Conservation (phyloP, 2,329 filamentous ascomycete genomes). For the Calcarisporium arbuscula region DNA sequence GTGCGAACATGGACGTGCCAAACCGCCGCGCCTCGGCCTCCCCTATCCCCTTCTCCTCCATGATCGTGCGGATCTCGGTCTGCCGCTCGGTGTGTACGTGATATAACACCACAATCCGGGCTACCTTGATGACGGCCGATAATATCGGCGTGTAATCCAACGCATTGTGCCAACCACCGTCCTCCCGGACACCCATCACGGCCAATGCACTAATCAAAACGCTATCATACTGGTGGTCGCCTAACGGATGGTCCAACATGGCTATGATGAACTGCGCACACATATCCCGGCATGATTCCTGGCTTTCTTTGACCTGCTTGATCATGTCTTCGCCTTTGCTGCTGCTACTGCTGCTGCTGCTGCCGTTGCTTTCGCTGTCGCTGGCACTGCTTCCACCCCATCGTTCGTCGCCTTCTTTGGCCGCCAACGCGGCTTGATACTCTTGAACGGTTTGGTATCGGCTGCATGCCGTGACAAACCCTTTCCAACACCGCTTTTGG, state of each 20-base stretch:
- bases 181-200: slow-evolving; percentile 5
- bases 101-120: slow-evolving; percentile 9
- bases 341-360: too few relatives aligned
- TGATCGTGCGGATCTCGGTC: too few relatives aligned
- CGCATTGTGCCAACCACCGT: slow-evolving; percentile 4
- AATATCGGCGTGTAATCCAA: slow-evolving; percentile 10
- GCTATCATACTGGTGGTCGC: slow-evolving; percentile 8
- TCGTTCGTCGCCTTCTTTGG: too few relatives aligned
- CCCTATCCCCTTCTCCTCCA: too few relatives aligned
- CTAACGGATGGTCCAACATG: slow-evolving; percentile 7
- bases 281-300: too few relatives aligned
- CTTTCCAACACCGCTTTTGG: slow-evolving; percentile 3
- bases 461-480: too few relatives aligned
- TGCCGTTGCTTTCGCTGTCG: too few relatives aligned
- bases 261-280: not conserved
- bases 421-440: too few relatives aligned
- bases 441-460: too few relatives aligned
- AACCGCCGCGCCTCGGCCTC: too few relatives aligned
- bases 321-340: not conserved
- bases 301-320: not conserved
- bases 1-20: not conserved
- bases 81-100: slow-evolving; percentile 8
- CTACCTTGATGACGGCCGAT: slow-evolving; percentile 12
- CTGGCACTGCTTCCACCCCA: too few relatives aligned
- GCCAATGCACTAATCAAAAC: slow-evolving; percentile 9